Evolutionary conservation across 129 eudicot species (phyloP), one percentile per base, ranked within the genome.

Genomic region (Artemisia argyi): DNA sequence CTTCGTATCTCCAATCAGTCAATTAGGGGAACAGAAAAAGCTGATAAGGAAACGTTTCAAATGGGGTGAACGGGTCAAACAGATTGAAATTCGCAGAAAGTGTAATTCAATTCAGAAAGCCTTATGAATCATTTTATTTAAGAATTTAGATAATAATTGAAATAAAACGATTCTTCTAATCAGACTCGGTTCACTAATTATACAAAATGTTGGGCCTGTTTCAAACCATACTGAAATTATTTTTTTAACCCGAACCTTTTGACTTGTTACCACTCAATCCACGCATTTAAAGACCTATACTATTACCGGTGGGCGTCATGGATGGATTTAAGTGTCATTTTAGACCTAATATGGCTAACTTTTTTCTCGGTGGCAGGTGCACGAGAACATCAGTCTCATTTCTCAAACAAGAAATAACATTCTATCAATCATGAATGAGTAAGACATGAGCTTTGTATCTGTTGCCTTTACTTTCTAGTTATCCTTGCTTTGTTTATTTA

Each of bases 341-440:
- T 64, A 52, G 26, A 39, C 71, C 26, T 53, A 3, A 52, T 1
- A 0, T 16, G 48, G 48, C 48, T 44, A n/a, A 72, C 47, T 60
- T 57, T 64, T 65, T 66, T 30, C 22, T 64, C 49, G 48, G 51
- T 56, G 72, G 79, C 88, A 91, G 97, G 71, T 88, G 62, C 88
- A 88, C 49, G 97, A 91, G 80, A 91, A 91, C 87, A 68, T 91
- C 69, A 82, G 73, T 66, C 96, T 91, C 70, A 86, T 91, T 48
- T 78, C 82, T 76, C 96, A 88, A 61, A 92, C 92, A 12, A 84
- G 90, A 30, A 80, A 70, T 52, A 91, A 91, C 76, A 83, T 91
- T 47, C 66, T 83, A 3, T 58, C 84, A 3, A 80, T 91, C 83
- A 55, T 91, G 82, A 91, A 88, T 59, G 95, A 84, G 97, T 91